Evolutionary conservation across 2,329 filamentous ascomycete genomes (phyloP).

Genomic region (Pyricularia grisea): DNA sequence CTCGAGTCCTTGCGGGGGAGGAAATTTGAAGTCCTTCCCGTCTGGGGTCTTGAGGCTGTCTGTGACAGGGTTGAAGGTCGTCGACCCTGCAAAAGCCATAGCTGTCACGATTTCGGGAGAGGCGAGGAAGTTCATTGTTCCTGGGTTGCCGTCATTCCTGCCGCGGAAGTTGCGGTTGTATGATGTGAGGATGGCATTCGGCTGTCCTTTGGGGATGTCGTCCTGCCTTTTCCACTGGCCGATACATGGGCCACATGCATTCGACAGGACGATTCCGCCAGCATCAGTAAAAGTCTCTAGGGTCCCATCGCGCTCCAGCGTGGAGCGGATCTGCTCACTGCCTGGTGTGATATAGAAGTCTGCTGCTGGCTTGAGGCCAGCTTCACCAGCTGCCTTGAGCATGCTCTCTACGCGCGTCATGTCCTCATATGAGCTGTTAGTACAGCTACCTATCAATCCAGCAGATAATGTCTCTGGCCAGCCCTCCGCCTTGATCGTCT

Average conservation of each 20-base stretch:
- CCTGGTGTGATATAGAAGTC: constrained; percentile 96
- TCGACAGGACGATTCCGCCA: constrained; percentile 83
- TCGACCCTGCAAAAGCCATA: constrained; percentile 85
- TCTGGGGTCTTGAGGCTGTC: constrained; percentile 73
- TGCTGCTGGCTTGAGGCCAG: constrained; percentile 80
- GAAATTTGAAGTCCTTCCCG: constrained; percentile 77
- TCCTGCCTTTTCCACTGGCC: constrained; percentile 94
- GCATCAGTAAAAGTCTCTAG: constrained; percentile 77
- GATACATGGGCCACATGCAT: constrained; percentile 90
- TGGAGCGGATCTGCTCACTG: constrained; percentile 93
- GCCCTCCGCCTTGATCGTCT: constrained; percentile 69
- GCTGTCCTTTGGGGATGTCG: constrained; percentile 70
- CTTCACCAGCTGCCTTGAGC: constrained; percentile 80
- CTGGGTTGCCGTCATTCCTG: constrained; percentile 91
- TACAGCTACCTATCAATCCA: constrained; percentile 94
- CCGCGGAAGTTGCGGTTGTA: constrained; percentile 99
- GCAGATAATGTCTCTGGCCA: constrained; percentile 92
- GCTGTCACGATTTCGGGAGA: constrained; percentile 95
- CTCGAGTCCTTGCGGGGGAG: constrained; percentile 63
- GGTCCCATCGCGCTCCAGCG: constrained; percentile 80
- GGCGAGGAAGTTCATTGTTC: constrained; percentile 97
- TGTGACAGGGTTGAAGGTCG: constrained; percentile 92
- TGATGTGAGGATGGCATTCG: constrained; percentile 90
- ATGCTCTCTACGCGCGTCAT: constrained; percentile 94
- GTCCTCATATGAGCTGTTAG: constrained; percentile 97